Percentiles rank a stretch among this genome's conserved stretches.
Evolutionary conservation across 2,329 filamentous ascomycete species (phyloP).

Genomic region (Aspergillus sergii): DNA sequence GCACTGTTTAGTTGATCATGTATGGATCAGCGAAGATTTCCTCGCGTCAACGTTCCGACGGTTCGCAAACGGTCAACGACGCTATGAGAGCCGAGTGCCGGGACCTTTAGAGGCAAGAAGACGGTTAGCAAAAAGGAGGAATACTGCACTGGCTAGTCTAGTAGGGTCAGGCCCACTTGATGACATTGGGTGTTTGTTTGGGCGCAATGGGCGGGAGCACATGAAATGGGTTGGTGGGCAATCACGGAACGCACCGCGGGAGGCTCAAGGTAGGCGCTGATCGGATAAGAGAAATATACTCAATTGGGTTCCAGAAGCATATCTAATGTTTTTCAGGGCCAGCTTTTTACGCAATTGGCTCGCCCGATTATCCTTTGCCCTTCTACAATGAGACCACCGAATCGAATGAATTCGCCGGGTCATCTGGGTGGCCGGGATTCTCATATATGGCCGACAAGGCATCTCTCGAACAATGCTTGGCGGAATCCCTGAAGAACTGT

Average conservation of each 20-base stretch:
- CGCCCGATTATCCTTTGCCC: conserved; percentile 20
- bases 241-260: conserved; percentile 26
- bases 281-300: not conserved
- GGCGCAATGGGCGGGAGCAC: conserved; percentile 42
- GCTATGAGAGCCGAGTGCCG: conserved; percentile 63
- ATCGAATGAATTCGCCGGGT: conserved; percentile 10
- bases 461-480: conserved; percentile 18
- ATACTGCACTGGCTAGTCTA: conserved; percentile 51
- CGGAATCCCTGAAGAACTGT: conserved; percentile 22
- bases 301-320: not conserved
- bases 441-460: not conserved
- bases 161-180: conserved; percentile 31
- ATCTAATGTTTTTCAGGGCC: conserved; percentile 18
- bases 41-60: conserved; percentile 52
- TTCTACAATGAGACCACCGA: conserved; percentile 26
- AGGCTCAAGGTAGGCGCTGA: conserved; percentile 27
- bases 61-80: conserved; percentile 49
- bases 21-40: conserved; percentile 52
- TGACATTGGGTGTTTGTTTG: conserved; percentile 47
- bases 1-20: conserved; percentile 33
- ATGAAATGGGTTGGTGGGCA: conserved; percentile 37
- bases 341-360: conserved; percentile 21
- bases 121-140: conserved; percentile 58
- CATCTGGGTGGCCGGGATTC: conserved; percentile 1
- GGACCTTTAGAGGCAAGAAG: conserved; percentile 64